Conservation (phyloP, 371 early-diverging fungal genomes). For the Zychaea mexicana region DNA sequence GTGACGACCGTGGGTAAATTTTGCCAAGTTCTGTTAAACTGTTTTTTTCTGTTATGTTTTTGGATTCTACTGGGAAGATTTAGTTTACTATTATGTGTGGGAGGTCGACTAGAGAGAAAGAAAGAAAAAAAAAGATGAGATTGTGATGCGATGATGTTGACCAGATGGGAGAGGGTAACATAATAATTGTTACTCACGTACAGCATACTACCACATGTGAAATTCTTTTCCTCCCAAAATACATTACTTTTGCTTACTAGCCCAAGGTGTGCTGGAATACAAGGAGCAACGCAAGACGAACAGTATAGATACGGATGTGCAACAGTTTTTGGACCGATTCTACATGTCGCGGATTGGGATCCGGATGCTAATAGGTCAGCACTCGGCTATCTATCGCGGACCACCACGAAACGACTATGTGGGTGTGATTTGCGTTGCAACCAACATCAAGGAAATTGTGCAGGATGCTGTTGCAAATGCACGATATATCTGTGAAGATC, state of each 20-base stretch:
- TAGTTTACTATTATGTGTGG: background rate
- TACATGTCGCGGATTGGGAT: slow-evolving; percentile 98
- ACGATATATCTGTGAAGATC: slow-evolving; percentile 89
- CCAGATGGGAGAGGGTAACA: no score
- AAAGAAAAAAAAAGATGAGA: no score
- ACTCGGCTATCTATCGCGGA: slow-evolving; percentile 71
- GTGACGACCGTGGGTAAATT: slow-evolving; percentile 81
- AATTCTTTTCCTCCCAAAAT: background rate
- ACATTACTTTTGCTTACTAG: no score
- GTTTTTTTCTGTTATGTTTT: background rate
- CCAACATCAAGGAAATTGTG: slow-evolving; percentile 77
- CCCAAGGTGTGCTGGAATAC: slow-evolving; percentile 93
- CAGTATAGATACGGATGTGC: slow-evolving; percentile 80
- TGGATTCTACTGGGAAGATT: background rate
- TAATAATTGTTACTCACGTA: no score
- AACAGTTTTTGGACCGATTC: slow-evolving; percentile 95
- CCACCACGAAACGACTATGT: slow-evolving; percentile 77
- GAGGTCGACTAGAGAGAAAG: no score
- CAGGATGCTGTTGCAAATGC: slow-evolving; percentile 93
- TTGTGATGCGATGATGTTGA: no score
- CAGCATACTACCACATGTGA: background rate
- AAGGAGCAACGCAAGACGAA: slow-evolving; percentile 70
- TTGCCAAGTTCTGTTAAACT: background rate
- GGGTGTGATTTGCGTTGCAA: slow-evolving; percentile 94
- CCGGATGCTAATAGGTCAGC: slow-evolving; percentile 94